phyloP scores from a whole-genome alignment of 2,329 filamentous ascomycete species.

The Dothistroma septosporum region DNA sequence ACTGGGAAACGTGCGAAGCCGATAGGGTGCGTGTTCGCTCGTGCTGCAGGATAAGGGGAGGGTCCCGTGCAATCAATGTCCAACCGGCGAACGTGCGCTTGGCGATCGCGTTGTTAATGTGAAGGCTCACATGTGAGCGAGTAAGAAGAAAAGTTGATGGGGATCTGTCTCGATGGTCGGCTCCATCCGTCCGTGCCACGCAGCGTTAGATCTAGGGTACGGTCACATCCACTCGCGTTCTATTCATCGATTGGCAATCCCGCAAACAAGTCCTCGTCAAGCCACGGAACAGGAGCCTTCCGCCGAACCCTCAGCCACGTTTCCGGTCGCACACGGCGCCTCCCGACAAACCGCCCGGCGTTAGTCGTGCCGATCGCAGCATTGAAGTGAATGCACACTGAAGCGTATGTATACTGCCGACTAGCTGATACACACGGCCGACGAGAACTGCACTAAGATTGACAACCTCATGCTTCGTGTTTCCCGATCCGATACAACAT shows the following conservation, averaged over 20 bases:
- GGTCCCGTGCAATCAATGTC: not conserved
- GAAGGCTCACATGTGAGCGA: not conserved
- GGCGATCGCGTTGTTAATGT: not conserved
- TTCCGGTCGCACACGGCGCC: not conserved
- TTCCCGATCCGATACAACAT: too few relatives aligned
- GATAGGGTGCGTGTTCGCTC: not conserved
- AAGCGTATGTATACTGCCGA: not conserved
- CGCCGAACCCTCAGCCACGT: not conserved
- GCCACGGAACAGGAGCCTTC: not conserved
- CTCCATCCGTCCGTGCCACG: not conserved
- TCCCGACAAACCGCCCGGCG: not conserved
- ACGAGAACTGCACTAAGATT: too few relatives aligned
- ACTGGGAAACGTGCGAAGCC: not conserved
- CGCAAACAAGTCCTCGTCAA: not conserved
- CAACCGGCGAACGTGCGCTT: not conserved
- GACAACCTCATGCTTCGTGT: too few relatives aligned
- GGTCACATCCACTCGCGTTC: not conserved
- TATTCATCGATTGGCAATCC: not conserved
- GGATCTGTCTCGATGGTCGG: not conserved
- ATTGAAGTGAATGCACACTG: not conserved
- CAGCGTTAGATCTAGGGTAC: not conserved
- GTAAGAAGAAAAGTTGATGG: conserved; percentile 1
- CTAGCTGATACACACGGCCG: not conserved
- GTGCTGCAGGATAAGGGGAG: not conserved
- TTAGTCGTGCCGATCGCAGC: not conserved